Evolutionary conservation across 148 eudicot genomes (phyloP).

Genomic region (Rhododendron henanense): DNA sequence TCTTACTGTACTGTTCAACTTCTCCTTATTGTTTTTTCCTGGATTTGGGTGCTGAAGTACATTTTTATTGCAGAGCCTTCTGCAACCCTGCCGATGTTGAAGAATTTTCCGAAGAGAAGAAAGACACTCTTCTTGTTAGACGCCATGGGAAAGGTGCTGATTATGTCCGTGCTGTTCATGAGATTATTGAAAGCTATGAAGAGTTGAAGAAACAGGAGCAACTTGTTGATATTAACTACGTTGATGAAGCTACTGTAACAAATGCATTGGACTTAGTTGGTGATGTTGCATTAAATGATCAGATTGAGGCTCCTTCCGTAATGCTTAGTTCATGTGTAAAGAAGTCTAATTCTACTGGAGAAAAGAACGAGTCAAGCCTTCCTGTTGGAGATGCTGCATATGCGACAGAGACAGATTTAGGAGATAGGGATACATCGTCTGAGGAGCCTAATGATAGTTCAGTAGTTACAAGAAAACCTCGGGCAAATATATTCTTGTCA

Average conservation of each 20-base stretch:
- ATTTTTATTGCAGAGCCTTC: conserved; percentile 62
- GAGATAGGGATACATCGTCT: conserved; percentile 26
- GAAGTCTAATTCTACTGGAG: conserved; percentile 8
- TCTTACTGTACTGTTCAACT: background rate
- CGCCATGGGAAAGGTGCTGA: conserved; percentile 89
- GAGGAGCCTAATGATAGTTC: conserved; percentile 40
- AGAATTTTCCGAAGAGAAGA: conserved; percentile 87
- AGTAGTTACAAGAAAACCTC: conserved; percentile 17
- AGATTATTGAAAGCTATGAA: conserved; percentile 74
- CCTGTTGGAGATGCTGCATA: conserved; percentile 40
- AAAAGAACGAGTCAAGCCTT: conserved; percentile 35
- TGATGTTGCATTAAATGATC: conserved; percentile 25
- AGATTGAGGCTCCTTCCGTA: conserved; percentile 21
- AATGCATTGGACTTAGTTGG: conserved; percentile 24
- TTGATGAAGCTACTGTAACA: conserved; percentile 30
- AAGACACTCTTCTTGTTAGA: conserved; percentile 58
- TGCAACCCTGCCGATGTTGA: conserved; percentile 97
- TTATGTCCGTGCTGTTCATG: conserved; percentile 89
- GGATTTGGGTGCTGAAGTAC: background rate
- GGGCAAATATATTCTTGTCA: conserved; percentile 31
- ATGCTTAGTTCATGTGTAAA: background rate
- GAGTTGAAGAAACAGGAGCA: conserved; percentile 51
- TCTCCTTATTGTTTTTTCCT: background rate
- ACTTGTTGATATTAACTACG: conserved; percentile 27
- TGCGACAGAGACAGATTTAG: conserved; percentile 35